Percentiles rank a stretch among this genome's conserved stretches.
phyloP scores from a whole-genome alignment of 129 eudicot genomes.

The Pseudognaphalium luteoalbum region DNA sequence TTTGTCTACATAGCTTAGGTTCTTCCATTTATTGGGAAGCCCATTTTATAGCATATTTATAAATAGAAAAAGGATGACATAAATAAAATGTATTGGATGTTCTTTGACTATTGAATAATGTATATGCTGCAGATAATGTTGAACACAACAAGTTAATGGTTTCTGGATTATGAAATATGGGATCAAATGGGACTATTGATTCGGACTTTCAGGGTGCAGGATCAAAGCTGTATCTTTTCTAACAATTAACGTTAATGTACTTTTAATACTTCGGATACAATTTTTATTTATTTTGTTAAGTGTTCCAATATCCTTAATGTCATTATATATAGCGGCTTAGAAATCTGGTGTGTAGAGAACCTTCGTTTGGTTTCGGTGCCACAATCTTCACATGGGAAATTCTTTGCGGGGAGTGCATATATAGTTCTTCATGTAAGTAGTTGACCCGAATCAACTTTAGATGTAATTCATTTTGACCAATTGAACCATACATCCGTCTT shows the following conservation, averaged over 20 bases:
- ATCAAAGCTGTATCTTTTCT: conserved; percentile 64
- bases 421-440: conserved; percentile 54
- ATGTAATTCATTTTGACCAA: conserved; percentile 3
- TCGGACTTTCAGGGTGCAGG: conserved; percentile 68
- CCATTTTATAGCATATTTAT: neutral
- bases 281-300: conserved; percentile 1
- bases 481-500: conserved; percentile 2
- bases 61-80: neutral
- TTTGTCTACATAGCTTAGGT: conserved; percentile 9
- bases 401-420: conserved; percentile 65
- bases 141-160: conserved; percentile 12
- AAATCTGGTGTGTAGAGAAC: conserved; percentile 71
- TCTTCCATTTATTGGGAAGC: neutral
- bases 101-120: neutral
- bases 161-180: conserved; percentile 26
- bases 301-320: conserved; percentile 27
- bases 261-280: neutral
- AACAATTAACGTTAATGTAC: neutral
- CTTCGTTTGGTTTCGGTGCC: conserved; percentile 60
- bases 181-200: conserved; percentile 42
- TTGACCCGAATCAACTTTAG: neutral
- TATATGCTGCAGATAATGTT: conserved; percentile 35
- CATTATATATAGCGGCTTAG: conserved; percentile 52
- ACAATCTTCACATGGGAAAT: conserved; percentile 60
- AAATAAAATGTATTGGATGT: neutral